Evolutionary conservation across 78 protist species (phyloP), one percentile per base, ranked within the genome.

Genomic region (Monosiga brevicollis): DNA sequence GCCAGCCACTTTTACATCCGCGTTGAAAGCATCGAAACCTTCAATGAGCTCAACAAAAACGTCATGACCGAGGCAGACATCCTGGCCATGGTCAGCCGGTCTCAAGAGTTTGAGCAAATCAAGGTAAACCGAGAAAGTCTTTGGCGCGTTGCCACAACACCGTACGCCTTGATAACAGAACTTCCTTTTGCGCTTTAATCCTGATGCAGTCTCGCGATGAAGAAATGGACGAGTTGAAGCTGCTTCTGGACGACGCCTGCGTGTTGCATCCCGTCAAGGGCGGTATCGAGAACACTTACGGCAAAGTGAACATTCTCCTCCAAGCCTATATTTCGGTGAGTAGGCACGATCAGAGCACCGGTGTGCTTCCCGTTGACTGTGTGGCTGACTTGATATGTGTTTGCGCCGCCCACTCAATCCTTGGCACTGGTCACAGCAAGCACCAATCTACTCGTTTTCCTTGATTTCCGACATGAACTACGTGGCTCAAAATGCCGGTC

Each of bases 1-100:
- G 98, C 99, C 0, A 72, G 93, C 20, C 97, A 97, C 84, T 98
- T 83, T 79, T 98, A 98, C 88, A 78, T 98, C 79, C 41, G 86
- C 36, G 62, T 82, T 71, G 88, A 74, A 54, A 92, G 97, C 26
- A 86, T 98, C 32, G 90, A 90, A 80, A 36, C 84, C 22, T 87
- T 86, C 80, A 87, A 90, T 85, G 88, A 86, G 54, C 42, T 15
- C 40, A 70, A 92, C 34, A n/a, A 20, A 23, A 80, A 80, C 15
- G 22, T 34, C 20, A 74, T 93, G 77, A 42, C 42, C 42, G 93
- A 94, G 73, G 90, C 90, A 2, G 93, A 94, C 41, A 22, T 95
- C 38, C 39, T 97, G 25, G 77, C 49, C 9, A 35, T 90, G 25
- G 62, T 97, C 9, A 43, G 95, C 3, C 26, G 82, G 34, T 84